A percentile compares a stretch with the other conserved stretches of the same genome.
These are phyloP conservation scores for Paracamarosporium sp. DNA, from an alignment of 2,329 filamentous ascomycete genomes.

Conservation along the genomic window DNA sequence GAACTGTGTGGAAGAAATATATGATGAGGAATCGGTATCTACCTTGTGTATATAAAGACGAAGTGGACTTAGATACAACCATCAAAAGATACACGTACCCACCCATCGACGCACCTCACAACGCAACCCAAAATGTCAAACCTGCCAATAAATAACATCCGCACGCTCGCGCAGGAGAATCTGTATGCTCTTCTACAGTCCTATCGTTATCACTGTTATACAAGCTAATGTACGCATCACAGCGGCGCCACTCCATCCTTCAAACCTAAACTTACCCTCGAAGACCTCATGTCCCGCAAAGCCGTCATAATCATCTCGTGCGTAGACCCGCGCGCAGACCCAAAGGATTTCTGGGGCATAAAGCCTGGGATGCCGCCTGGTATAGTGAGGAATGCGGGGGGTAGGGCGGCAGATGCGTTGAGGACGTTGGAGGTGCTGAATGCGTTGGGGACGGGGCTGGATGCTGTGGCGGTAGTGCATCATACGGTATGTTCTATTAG, in stretches of 20 bases:
- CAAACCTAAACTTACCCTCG: background rate
- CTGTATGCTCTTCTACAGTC: background rate
- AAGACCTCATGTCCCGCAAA: background rate
- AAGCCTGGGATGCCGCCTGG: background rate
- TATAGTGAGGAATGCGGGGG: background rate
- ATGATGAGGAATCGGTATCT: too few relatives aligned
- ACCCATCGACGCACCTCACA: too few relatives aligned
- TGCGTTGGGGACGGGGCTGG: background rate
- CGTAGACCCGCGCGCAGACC: background rate
- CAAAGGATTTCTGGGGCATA: slow-evolving; percentile 1
- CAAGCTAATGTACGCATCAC: background rate
- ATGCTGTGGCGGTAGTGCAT: background rate
- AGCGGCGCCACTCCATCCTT: background rate
- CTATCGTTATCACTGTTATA: background rate
- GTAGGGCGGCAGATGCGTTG: background rate
- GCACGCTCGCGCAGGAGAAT: background rate
- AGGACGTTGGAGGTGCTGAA: background rate
- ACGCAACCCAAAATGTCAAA: too few relatives aligned
- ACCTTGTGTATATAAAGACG: too few relatives aligned
- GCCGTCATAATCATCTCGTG: background rate
- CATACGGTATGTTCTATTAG: background rate
- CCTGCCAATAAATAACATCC: too few relatives aligned
- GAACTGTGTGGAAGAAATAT: too few relatives aligned
- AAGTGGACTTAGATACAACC: too few relatives aligned
- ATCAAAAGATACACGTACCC: too few relatives aligned